Conservation (phyloP, 371 early-diverging fungal genomes). For the Synchytrium microbalum region DNA sequence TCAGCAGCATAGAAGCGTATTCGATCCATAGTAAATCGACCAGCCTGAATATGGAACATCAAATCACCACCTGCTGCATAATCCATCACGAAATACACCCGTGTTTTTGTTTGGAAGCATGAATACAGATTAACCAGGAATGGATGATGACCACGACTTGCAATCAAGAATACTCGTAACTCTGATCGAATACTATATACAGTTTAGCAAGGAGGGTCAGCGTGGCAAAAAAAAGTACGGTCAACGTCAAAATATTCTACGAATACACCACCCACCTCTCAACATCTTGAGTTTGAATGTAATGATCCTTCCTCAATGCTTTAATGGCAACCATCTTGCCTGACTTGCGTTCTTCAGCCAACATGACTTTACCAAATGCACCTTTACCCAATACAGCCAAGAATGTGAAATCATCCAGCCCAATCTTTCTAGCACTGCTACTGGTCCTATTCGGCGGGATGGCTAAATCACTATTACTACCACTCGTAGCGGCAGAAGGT, state of each 20-base stretch:
- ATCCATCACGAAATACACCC: constrained; percentile 65
- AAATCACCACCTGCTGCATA: constrained; percentile 66
- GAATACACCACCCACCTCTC: constrained; percentile 17
- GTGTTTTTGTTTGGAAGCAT: constrained; percentile 48
- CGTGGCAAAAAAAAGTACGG: constrained; percentile 5
- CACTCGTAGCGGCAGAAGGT: background rate
- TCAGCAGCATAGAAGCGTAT: constrained; percentile 59
- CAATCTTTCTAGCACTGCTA: constrained; percentile 9
- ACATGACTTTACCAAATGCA: constrained; percentile 54
- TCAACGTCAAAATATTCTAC: constrained; percentile 27
- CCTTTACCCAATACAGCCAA: constrained; percentile 54
- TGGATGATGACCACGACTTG: constrained; percentile 40
- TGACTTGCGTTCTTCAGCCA: constrained; percentile 38
- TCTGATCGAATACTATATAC: constrained; percentile 29
- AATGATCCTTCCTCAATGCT: constrained; percentile 33
- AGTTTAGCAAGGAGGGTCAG: constrained; percentile 6
- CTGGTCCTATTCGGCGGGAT: no score
- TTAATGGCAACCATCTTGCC: constrained; percentile 39
- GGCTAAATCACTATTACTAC: background rate
- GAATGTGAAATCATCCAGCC: constrained; percentile 48
- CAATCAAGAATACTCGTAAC: constrained; percentile 47
- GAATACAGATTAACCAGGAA: constrained; percentile 60
- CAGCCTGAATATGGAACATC: constrained; percentile 50
- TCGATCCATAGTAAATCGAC: constrained; percentile 32
- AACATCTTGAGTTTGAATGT: constrained; percentile 42